Conservation (phyloP, 768 basidiomycete species). For the Psilocybe cubensis region DNA sequence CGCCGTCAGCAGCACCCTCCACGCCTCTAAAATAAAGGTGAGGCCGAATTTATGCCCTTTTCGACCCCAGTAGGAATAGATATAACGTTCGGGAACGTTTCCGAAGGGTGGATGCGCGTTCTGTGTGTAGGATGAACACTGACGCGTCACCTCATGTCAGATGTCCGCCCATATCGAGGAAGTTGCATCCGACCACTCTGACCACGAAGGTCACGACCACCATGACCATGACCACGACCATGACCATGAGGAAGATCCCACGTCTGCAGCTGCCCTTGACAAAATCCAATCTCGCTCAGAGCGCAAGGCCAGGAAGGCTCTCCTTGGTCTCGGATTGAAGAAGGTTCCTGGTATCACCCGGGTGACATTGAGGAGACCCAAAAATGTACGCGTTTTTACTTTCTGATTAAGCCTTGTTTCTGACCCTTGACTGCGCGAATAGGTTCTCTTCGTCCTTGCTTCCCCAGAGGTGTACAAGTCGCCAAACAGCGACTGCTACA, state of each 20-base stretch:
- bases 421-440: slow-evolving; percentile 6
- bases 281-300: slow-evolving; percentile 95
- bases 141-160: slow-evolving; percentile 35
- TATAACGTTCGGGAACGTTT: neutral
- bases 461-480: slow-evolving; percentile 98
- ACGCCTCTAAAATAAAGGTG: slow-evolving; percentile 31
- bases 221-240: slow-evolving; percentile 74
- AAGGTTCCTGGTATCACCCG: slow-evolving; percentile 92
- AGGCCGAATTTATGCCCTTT: slow-evolving; percentile 21
- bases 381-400: slow-evolving; percentile 70
- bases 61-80: slow-evolving; percentile 3
- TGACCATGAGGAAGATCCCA: slow-evolving; percentile 78
- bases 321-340: slow-evolving; percentile 90
- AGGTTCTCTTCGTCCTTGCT: slow-evolving; percentile 92
- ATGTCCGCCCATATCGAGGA: slow-evolving; percentile 90
- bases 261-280: slow-evolving; percentile 82
- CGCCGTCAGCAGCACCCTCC: slow-evolving; percentile 25
- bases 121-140: slow-evolving; percentile 32
- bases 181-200: slow-evolving; percentile 79
- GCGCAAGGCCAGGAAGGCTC: slow-evolving; percentile 94
- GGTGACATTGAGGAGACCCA: slow-evolving; percentile 92
- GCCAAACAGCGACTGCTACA: slow-evolving; percentile 96
- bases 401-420: slow-evolving; percentile 4
- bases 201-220: slow-evolving; percentile 60
- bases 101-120: slow-evolving; percentile 36